Percentiles rank a stretch among this genome's conserved stretches.
These are phyloP conservation scores for Punica granatum DNA, from an alignment of 345 rosid species.

Conservation along the genomic window DNA sequence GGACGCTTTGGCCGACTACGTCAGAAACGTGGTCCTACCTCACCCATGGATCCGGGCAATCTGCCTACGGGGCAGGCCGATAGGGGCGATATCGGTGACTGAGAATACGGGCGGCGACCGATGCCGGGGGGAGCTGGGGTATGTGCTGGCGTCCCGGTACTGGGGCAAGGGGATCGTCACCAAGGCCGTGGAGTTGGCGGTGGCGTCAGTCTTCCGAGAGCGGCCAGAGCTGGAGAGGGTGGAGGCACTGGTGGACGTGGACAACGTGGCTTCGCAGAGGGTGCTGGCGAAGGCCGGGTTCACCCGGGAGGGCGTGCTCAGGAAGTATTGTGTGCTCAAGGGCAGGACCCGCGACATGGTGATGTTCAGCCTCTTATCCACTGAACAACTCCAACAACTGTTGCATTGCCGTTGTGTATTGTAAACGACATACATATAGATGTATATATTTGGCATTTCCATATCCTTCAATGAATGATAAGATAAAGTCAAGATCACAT, in stretches of 20 bases:
- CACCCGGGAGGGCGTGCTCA: slow-evolving; percentile 23
- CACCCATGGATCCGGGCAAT: slow-evolving; percentile 69
- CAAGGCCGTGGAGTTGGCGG: slow-evolving; percentile 20
- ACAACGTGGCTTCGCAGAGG: slow-evolving; percentile 25
- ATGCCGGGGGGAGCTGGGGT: slow-evolving; percentile 26
- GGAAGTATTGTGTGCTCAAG: slow-evolving; percentile 17
- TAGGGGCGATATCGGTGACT: slow-evolving; percentile 45
- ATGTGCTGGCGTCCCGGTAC: slow-evolving; percentile 16
- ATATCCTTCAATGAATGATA: no score
- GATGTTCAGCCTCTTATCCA: slow-evolving; percentile 26
- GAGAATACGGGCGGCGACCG: slow-evolving; percentile 25
- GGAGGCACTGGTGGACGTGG: slow-evolving; percentile 27
- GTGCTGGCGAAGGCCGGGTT: slow-evolving; percentile 36
- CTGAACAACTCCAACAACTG: slow-evolving; percentile 2
- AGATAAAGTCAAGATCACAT: no score
- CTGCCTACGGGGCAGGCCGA: slow-evolving; percentile 38
- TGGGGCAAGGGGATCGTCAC: slow-evolving; percentile 34
- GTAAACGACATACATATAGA: slow-evolving; percentile 22
- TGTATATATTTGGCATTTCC: no score
- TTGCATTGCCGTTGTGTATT: slow-evolving; percentile 1
- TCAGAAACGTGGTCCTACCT: slow-evolving; percentile 19
- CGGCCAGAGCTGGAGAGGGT: slow-evolving; percentile 29
- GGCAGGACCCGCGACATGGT: slow-evolving; percentile 20
- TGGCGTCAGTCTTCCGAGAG: slow-evolving; percentile 12
- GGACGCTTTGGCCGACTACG: slow-evolving; percentile 35